Base-by-base conservation (phyloP, 2,329 filamentous ascomycete species). In the Paecilomyces niveus region DNA sequence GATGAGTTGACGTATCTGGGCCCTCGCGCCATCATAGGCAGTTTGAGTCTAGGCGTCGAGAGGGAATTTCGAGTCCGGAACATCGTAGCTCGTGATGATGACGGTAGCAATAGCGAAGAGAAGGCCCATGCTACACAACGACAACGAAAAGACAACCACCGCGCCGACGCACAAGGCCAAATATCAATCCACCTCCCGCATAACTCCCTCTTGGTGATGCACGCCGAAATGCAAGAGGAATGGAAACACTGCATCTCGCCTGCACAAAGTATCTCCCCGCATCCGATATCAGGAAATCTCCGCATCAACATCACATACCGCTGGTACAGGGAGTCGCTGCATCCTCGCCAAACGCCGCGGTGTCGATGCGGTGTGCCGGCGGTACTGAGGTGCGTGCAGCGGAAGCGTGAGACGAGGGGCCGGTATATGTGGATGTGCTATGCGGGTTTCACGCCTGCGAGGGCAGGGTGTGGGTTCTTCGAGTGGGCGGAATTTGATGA, bases 401-500 rank as follows among this genome's bases (percentile, higher is more conserved):
- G 81, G 68, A 92, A 89, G 74, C 86, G 82, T 65, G 88, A 89
- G 64, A 93, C 85, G 57, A 80, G 85, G 63, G 92, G 93, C 0
- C 81, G 82, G 66, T 96, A 97, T 70, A 94, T 95, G 75, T 96
- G 92, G 91, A 94, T 93, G 89, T 97, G 94, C 67, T 85, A 96
- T 74, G 85, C 85, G 0, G 85, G 87, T 29, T 72, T 66, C 64
- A 63, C 66, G 3, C 73, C 70, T 18, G 71, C 68, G 1, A 74
- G 70, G 60, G 65, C 85, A 45, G 85, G 83, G 4, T 96, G 92
- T 68, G 78, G 82, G 0, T 94, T 88, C 67, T 96, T 96, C 65
- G 81, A 89, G 61, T 96, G 92, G 92, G 91, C 89, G 0, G 83
- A 87, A 57, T 95, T 96, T 73, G 87, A 93, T 65, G 86, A 95